Conservation (phyloP, 306 rosid species). For the Ammopiptanthus mongolicus region DNA sequence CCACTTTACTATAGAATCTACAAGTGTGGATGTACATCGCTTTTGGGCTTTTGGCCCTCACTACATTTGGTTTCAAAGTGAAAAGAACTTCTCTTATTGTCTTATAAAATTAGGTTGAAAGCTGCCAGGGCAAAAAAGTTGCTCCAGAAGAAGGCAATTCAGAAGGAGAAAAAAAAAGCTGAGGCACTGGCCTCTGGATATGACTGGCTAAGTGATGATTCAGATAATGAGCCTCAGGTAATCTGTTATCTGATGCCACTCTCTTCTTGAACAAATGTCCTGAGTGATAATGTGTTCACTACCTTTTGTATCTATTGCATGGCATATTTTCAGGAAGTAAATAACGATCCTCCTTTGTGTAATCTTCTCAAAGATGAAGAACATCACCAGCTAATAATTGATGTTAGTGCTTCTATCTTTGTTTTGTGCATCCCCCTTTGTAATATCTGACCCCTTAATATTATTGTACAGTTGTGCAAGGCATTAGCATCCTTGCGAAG, state of each 20-base stretch:
- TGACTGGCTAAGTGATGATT: slow-evolving; percentile 66
- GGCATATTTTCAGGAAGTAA: slow-evolving; percentile 35
- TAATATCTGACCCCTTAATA: slow-evolving; percentile 13
- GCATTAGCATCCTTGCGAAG: slow-evolving; percentile 70
- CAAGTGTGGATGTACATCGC: background rate
- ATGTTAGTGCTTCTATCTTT: slow-evolving; percentile 51
- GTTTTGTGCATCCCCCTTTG: background rate
- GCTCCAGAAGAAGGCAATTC: slow-evolving; percentile 61
- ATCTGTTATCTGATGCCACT: background rate
- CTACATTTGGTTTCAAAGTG: background rate
- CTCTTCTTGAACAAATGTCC: slow-evolving; percentile 8
- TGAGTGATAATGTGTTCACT: slow-evolving; percentile 12
- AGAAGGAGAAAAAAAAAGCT: slow-evolving; percentile 65
- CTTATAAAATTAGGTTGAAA: slow-evolving; percentile 52
- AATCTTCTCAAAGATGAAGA: slow-evolving; percentile 69
- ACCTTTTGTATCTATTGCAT: slow-evolving; percentile 14
- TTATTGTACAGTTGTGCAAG: slow-evolving; percentile 66
- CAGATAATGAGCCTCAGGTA: slow-evolving; percentile 69
- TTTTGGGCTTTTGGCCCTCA: background rate
- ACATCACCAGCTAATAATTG: slow-evolving; percentile 56
- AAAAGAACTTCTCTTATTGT: background rate
- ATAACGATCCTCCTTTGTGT: slow-evolving; percentile 56
- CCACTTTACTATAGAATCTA: no score
- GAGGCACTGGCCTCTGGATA: slow-evolving; percentile 73
- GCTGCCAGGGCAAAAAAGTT: slow-evolving; percentile 71